Evolutionary conservation across 345 rosid genomes (phyloP), one percentile per base, ranked within the genome.

Genomic region (Theobroma cacao): DNA sequence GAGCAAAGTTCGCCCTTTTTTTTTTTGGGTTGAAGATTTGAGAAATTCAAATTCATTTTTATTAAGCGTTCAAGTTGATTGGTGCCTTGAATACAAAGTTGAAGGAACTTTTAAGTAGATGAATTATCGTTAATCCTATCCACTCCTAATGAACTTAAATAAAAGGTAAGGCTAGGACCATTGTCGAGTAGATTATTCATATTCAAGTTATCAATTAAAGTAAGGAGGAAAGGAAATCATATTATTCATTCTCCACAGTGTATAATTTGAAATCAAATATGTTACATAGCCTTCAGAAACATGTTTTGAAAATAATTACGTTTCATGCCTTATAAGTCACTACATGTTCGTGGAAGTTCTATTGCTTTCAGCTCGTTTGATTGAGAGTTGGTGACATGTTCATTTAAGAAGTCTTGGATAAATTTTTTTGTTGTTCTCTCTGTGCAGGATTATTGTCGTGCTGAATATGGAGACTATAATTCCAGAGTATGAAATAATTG

Each of bases 391-490:
- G 64, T 61, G 58, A 43, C 45, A 45, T 72, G 34, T 56, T 78
- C n/a, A 45, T 56, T 75, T 12, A 24, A 31, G 20, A 52, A 31
- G 6, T 50, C 34, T 77, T 78, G 68, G 34, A 53, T 40, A 56
- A 40, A 74, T 70, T 67, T 73, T 43, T 8, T 71, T 41, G 53
- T 64, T 74, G 47, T 64, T 55, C 56, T 52, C 7, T 13, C 59
- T 63, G 47, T 82, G 38, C 92, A 93, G 98, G 90, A 85, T 95
- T 73, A 90, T 91, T 82, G 88, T 93, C 71, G 94, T 93, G 82
- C 88, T 93, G 85, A 93, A 89, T 81, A 84, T 93, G 93, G 98
- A 91, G 86, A 95, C 88, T 20, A 87, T 95, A 77, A 78, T 90
- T 45, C 91, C 86, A 63, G 92, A 91, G 5, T 88, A 86, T 75